phyloP scores from a whole-genome alignment of 2,329 filamentous ascomycete species.

The Tolypocladium nubicola region DNA sequence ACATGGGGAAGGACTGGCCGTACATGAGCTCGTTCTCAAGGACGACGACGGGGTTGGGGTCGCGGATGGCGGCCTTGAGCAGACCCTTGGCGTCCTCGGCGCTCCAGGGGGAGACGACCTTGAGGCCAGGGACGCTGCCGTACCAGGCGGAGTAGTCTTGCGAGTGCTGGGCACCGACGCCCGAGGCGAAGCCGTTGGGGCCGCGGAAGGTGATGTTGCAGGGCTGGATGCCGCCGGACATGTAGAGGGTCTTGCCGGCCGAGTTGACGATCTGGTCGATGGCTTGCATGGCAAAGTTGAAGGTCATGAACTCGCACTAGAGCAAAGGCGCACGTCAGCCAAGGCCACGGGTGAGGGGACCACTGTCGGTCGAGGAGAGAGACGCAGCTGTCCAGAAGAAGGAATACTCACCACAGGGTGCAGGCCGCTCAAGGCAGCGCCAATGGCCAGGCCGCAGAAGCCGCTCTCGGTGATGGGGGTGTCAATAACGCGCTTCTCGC shows the following conservation, averaged over 20 bases:
- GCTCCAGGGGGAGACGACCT: conserved; percentile 94
- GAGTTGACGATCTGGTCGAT: conserved; percentile 99
- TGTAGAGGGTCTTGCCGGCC: conserved; percentile 97
- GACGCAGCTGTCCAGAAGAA: background rate
- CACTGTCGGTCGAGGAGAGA: background rate
- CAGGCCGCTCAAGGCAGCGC: conserved; percentile 87
- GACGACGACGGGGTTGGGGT: conserved; percentile 92
- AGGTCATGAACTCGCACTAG: conserved; percentile 99
- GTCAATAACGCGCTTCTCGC: conserved; percentile 94
- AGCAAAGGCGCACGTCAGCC: background rate
- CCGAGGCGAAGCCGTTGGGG: conserved; percentile 93
- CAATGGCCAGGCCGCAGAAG: conserved; percentile 87
- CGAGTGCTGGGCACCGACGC: conserved; percentile 95
- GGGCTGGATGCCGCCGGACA: conserved; percentile 98
- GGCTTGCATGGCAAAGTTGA: conserved; percentile 99
- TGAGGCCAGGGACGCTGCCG: conserved; percentile 92
- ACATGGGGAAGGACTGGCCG: conserved; percentile 93
- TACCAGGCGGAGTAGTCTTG: conserved; percentile 99
- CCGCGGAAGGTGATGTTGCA: conserved; percentile 99
- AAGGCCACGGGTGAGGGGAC: background rate
- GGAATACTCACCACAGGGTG: conserved; percentile 71
- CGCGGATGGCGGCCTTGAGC: conserved; percentile 92
- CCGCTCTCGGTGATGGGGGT: conserved; percentile 97
- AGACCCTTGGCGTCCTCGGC: conserved; percentile 97
- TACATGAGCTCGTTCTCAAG: conserved; percentile 88